Conservation (phyloP, 805 yeast genomes). For the Blastobotrys parvus region DNA sequence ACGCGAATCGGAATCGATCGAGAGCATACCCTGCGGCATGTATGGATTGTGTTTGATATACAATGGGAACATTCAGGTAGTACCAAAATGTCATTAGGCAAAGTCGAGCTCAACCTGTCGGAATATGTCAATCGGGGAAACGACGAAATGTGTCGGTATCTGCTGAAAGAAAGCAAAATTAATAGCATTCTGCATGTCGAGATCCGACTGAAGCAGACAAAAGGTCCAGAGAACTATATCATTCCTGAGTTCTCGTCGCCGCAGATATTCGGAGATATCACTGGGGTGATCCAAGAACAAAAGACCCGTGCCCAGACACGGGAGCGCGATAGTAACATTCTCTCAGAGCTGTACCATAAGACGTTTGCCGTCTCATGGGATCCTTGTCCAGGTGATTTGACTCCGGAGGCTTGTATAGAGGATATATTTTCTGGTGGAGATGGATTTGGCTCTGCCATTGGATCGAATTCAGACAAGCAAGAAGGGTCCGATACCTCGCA, state of each 20-base stretch:
- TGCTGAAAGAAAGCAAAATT: slow-evolving; percentile 70
- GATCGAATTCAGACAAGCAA: too few relatives aligned
- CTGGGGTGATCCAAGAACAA: slow-evolving; percentile 32
- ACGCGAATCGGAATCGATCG: slow-evolving; percentile 36
- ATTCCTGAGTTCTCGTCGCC: slow-evolving; percentile 32
- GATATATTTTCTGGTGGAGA: slow-evolving; percentile 68
- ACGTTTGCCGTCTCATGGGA: slow-evolving; percentile 58
- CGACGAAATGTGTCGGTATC: slow-evolving; percentile 43
- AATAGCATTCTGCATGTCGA: slow-evolving; percentile 68
- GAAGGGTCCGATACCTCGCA: too few relatives aligned
- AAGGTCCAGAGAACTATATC: slow-evolving; percentile 38
- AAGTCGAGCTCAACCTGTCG: slow-evolving; percentile 55
- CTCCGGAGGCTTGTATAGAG: slow-evolving; percentile 63
- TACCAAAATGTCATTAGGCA: slow-evolving; percentile 50
- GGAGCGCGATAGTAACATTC: slow-evolving; percentile 10
- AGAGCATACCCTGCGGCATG: slow-evolving; percentile 30
- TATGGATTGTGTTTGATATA: slow-evolving; percentile 36
- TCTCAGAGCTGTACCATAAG: not conserved
- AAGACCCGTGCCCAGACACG: not conserved
- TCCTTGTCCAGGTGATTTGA: slow-evolving; percentile 42
- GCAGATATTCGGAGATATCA: slow-evolving; percentile 43
- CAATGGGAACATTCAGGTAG: slow-evolving; percentile 34
- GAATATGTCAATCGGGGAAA: slow-evolving; percentile 52
- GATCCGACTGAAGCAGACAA: slow-evolving; percentile 39
- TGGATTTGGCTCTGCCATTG: slow-evolving; percentile 36